These are phyloP conservation scores for Glycyrrhiza uralensis DNA, from an alignment of 306 rosid species.

Conservation along the genomic window DNA sequence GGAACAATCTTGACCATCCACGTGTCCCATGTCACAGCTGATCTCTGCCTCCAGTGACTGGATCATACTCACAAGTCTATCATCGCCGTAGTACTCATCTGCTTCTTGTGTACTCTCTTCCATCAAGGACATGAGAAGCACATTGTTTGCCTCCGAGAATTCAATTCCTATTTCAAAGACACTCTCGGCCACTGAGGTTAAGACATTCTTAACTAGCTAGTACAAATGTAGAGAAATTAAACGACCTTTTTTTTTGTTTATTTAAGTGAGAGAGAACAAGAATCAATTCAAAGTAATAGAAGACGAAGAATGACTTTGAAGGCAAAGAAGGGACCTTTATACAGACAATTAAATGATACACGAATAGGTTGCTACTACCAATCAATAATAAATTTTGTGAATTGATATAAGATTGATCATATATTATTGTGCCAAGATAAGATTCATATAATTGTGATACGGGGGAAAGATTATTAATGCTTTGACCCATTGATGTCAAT, in stretches of 20 bases:
- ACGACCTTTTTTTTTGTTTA: neutral
- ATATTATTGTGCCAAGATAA: constrained; percentile 3
- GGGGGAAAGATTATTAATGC: neutral
- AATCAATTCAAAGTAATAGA: neutral
- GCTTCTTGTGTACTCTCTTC: constrained; percentile 45
- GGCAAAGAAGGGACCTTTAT: constrained; percentile 10
- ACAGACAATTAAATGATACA: constrained; percentile 4
- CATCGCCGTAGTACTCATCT: constrained; percentile 42
- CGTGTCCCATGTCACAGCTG: constrained; percentile 7
- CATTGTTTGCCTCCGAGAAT: constrained; percentile 29
- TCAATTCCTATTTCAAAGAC: constrained; percentile 22
- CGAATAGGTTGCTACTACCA: neutral
- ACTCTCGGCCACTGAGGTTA: constrained; percentile 18
- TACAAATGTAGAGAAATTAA: neutral
- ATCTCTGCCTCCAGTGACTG: constrained; percentile 58
- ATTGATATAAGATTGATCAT: constrained; percentile 17
- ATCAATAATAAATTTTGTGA: neutral
- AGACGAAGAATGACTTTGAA: constrained; percentile 12
- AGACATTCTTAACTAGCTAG: constrained; percentile 19
- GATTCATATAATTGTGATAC: neutral
- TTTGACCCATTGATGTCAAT: constrained; percentile 24
- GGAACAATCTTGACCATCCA: constrained; percentile 34
- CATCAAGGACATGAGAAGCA: constrained; percentile 40
- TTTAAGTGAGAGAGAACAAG: constrained; percentile 11
- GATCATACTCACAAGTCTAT: constrained; percentile 46